Evolutionary conservation across 1,139 yeast genomes (phyloP).

Genomic region (Chernovozyma aurita): DNA sequence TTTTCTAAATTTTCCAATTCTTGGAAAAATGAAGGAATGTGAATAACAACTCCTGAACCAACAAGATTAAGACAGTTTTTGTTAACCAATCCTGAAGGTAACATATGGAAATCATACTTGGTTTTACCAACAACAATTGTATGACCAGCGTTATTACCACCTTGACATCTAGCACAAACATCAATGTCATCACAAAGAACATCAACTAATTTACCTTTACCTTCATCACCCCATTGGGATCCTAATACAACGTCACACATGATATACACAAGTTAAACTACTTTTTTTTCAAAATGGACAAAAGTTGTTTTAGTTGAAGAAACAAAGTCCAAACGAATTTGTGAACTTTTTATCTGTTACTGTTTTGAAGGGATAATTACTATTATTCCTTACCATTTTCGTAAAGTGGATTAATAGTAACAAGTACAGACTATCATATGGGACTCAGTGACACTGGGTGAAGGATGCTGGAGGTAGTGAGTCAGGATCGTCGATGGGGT

Average conservation of each 20-base stretch:
- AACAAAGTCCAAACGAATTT: too few relatives aligned
- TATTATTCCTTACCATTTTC: slow-evolving; percentile 5
- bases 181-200: slow-evolving; percentile 89
- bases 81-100: slow-evolving; percentile 94
- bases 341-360: too few relatives aligned
- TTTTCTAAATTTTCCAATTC: slow-evolving; percentile 78
- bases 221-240: slow-evolving; percentile 99
- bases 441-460: not conserved
- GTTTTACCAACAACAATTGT: slow-evolving; percentile 87
- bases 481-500: too few relatives aligned
- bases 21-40: slow-evolving; percentile 86
- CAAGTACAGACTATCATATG: not conserved
- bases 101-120: slow-evolving; percentile 97
- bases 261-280: too few relatives aligned
- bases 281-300: not conserved
- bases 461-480: too few relatives aligned
- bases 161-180: slow-evolving; percentile 97
- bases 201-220: slow-evolving; percentile 96
- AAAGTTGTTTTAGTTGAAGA: slow-evolving; percentile 3
- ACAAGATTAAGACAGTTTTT: slow-evolving; percentile 84
- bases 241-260: slow-evolving; percentile 95
- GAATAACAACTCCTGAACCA: slow-evolving; percentile 97
- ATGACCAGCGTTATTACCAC: slow-evolving; percentile 99
- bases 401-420: slow-evolving; percentile 2
- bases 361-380: slow-evolving; percentile 5